A percentile compares a stretch with the other conserved stretches of the same genome.
Conservation (phyloP, 192 early-diverging fungal species). For the Anaeromyces robustus region DNA sequence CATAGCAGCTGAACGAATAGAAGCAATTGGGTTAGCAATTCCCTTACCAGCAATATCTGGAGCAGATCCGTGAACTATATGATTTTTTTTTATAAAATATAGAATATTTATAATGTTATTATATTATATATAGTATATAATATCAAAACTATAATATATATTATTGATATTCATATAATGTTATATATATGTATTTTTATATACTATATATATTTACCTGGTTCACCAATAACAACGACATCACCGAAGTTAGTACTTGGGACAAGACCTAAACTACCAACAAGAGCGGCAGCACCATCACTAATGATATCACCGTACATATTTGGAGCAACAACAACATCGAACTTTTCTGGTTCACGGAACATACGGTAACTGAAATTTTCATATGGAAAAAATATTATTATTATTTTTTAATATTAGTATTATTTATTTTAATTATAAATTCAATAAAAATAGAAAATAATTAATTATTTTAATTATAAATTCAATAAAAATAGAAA, state of each 20-base stretch:
- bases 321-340: slow-evolving; percentile 94
- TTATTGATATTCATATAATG: no score
- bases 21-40: slow-evolving; percentile 91
- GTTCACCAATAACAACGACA: slow-evolving; percentile 87
- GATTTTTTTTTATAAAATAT: no score
- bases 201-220: slow-evolving; percentile 24
- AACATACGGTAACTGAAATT: slow-evolving; percentile 68
- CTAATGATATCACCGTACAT: slow-evolving; percentile 94
- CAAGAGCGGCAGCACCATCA: slow-evolving; percentile 91
- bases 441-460: no score
- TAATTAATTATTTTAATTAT: no score
- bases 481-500: no score
- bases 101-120: no score
- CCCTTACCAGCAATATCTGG: slow-evolving; percentile 96
- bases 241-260: slow-evolving; percentile 95
- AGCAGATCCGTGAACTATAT: slow-evolving; percentile 76
- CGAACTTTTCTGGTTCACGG: slow-evolving; percentile 88
- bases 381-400: background rate
- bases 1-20: slow-evolving; percentile 85
- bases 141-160: no score
- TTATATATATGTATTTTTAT: no score
- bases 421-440: no score
- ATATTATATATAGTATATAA: no score
- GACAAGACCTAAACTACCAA: slow-evolving; percentile 87
- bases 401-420: background rate